A percentile compares a stretch with the other conserved stretches of the same genome.
These are phyloP conservation scores for Leptomonas seymouri DNA, from an alignment of 208 protist genomes.

Conservation along the genomic window DNA sequence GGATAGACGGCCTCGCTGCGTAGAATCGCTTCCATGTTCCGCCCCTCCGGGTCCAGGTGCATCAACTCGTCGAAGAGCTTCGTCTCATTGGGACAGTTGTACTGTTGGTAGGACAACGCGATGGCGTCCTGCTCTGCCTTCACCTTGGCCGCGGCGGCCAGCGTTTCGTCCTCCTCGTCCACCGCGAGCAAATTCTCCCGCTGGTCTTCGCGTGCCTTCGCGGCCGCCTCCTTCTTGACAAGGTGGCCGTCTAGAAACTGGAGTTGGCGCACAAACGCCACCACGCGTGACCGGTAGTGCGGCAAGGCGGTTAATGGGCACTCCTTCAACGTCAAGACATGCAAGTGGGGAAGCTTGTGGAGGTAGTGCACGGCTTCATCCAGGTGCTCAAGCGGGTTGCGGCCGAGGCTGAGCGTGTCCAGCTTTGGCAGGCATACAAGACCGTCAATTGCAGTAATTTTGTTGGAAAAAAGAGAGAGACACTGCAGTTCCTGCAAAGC, in stretches of 20 bases:
- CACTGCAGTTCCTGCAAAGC: slow-evolving; percentile 84
- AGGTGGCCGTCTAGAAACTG: slow-evolving; percentile 71
- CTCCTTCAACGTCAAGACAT: slow-evolving; percentile 87
- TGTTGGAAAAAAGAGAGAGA: slow-evolving; percentile 91
- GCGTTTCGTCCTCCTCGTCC: slow-evolving; percentile 80
- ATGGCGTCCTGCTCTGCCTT: slow-evolving; percentile 45
- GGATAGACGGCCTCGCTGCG: slow-evolving; percentile 62
- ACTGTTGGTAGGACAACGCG: slow-evolving; percentile 59
- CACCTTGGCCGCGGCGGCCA: slow-evolving; percentile 34
- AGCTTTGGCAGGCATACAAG: slow-evolving; percentile 79
- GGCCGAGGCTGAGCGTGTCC: slow-evolving; percentile 90
- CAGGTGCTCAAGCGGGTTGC: slow-evolving; percentile 90
- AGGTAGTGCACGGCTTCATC: slow-evolving; percentile 89
- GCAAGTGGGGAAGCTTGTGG: slow-evolving; percentile 63
- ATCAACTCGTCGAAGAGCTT: slow-evolving; percentile 82
- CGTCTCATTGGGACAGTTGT: slow-evolving; percentile 84
- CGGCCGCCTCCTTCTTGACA: slow-evolving; percentile 48
- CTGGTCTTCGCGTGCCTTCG: slow-evolving; percentile 72
- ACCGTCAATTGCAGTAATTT: slow-evolving; percentile 71
- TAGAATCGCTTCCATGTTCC: slow-evolving; percentile 57
- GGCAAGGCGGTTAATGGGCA: slow-evolving; percentile 59
- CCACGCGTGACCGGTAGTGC: slow-evolving; percentile 64
- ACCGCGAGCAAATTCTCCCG: slow-evolving; percentile 81
- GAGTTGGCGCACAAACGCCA: slow-evolving; percentile 76
- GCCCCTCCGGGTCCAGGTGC: slow-evolving; percentile 56